These are phyloP conservation scores for Solanum ossicruentum DNA, from an alignment of 257 asterid genomes.

Conservation along the genomic window DNA sequence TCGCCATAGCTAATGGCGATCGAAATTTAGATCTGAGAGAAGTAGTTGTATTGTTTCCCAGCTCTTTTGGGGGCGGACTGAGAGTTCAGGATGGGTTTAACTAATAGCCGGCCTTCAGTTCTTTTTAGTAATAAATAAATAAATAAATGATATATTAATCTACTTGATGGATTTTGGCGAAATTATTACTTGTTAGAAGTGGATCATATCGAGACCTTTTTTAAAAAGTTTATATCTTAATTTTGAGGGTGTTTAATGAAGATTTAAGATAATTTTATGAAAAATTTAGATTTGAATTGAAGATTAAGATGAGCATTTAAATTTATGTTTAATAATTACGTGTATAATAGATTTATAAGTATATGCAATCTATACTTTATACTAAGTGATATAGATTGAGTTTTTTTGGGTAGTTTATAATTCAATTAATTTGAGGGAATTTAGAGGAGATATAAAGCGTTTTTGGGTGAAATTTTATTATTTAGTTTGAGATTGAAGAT, in stretches of 20 bases:
- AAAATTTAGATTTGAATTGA: too few relatives aligned
- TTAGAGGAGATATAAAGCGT: neutral
- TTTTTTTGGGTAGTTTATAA: too few relatives aligned
- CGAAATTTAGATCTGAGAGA: conserved; percentile 23
- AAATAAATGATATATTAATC: too few relatives aligned
- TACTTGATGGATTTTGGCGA: too few relatives aligned
- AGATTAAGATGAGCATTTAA: too few relatives aligned
- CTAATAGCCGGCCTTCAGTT: neutral
- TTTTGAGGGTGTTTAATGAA: neutral
- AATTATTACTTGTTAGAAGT: neutral
- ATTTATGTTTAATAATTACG: too few relatives aligned
- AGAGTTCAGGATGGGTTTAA: neutral
- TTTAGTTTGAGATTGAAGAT: neutral
- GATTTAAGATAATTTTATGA: too few relatives aligned
- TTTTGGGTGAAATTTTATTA: neutral
- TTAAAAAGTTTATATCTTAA: neutral
- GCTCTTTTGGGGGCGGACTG: neutral
- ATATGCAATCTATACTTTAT: too few relatives aligned
- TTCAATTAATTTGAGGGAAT: neutral
- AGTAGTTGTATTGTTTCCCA: neutral
- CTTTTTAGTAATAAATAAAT: too few relatives aligned
- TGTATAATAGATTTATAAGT: too few relatives aligned
- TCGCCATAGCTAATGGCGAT: conserved; percentile 62
- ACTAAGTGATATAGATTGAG: too few relatives aligned
- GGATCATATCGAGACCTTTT: too few relatives aligned